phyloP scores from a whole-genome alignment of 495 filamentous ascomycete genomes.

The Talaromyces nanjingensis region DNA sequence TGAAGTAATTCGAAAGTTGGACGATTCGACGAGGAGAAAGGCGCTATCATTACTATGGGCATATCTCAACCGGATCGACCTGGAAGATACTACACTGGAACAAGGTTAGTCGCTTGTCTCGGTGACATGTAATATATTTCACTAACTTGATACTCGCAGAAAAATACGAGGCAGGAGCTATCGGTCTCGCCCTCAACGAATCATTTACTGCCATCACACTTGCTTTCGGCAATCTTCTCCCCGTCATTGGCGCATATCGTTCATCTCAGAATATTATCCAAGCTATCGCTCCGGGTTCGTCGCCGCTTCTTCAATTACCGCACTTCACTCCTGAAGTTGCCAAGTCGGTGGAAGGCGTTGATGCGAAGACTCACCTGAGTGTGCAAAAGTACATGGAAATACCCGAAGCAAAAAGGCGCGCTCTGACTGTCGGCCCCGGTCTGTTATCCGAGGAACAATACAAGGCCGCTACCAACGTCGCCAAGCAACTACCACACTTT shows the following conservation, averaged over 20 bases:
- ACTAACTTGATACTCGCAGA: conserved; percentile 25
- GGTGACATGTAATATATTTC: too few relatives aligned
- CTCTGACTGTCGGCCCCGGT: conserved; percentile 57
- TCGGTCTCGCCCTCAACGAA: conserved; percentile 74
- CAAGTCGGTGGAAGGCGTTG: conserved; percentile 66
- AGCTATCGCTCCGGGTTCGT: conserved; percentile 72
- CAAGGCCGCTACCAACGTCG: conserved; percentile 62
- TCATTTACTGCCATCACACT: conserved; percentile 83
- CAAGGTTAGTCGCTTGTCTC: conserved; percentile 37
- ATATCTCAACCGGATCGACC: conserved; percentile 79
- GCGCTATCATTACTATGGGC: conserved; percentile 89
- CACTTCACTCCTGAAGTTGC: conserved; percentile 73
- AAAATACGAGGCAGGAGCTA: conserved; percentile 74
- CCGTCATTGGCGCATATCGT: conserved; percentile 75
- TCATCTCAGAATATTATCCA: conserved; percentile 82
- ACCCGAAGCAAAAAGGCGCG: conserved; percentile 65
- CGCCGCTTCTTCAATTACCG: conserved; percentile 88
- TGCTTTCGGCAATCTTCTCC: conserved; percentile 75
- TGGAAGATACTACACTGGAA: conserved; percentile 63
- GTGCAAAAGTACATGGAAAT: conserved; percentile 84
- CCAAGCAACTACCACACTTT: conserved; percentile 72
- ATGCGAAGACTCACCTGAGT: conserved; percentile 62
- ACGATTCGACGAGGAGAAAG: conserved; percentile 72
- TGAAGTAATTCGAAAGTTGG: conserved; percentile 58
- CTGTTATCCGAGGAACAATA: conserved; percentile 74